These are phyloP conservation scores for Leucocoprinus sp. DNA, from an alignment of 768 basidiomycete genomes.

Conservation along the genomic window DNA sequence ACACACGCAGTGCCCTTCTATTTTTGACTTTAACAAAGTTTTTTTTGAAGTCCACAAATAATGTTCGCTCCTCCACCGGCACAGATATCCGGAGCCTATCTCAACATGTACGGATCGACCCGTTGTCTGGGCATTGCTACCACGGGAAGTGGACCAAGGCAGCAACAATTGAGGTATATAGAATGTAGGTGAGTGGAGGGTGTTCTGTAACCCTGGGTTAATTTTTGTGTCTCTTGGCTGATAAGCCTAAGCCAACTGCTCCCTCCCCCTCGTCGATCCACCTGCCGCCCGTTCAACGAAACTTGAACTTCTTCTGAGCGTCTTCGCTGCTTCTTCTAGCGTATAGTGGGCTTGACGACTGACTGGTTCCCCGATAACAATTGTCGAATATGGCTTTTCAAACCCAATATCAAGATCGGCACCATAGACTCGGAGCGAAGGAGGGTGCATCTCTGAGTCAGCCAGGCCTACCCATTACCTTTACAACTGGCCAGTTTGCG, in stretches of 20 bases:
- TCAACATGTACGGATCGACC: constrained; percentile 22
- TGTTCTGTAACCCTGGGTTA: background rate
- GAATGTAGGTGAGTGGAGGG: constrained; percentile 6
- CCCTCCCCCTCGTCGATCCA: background rate
- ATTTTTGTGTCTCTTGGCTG: constrained; percentile 7
- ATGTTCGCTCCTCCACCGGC: constrained; percentile 9
- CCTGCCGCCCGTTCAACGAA: background rate
- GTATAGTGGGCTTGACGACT: constrained; percentile 3
- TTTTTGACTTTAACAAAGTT: constrained; percentile 17
- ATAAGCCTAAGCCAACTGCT: background rate
- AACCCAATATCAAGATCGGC: constrained; percentile 18
- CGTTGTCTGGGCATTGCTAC: constrained; percentile 13
- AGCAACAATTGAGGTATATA: constrained; percentile 7
- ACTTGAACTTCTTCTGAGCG: background rate
- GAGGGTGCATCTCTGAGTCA: constrained; percentile 5
- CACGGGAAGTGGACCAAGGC: constrained; percentile 8
- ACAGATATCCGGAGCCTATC: constrained; percentile 23
- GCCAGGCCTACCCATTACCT: constrained; percentile 34
- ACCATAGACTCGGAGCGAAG: constrained; percentile 22
- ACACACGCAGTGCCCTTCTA: constrained; percentile 15
- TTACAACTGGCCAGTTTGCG: constrained; percentile 46
- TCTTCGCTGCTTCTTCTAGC: constrained; percentile 6
- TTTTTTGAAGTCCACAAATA: constrained; percentile 19
- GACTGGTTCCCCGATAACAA: background rate
- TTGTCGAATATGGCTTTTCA: constrained; percentile 7